These are phyloP conservation scores for Pseudomicrostroma phylloplanum DNA, from an alignment of 1,284 basidiomycete species.

Conservation along the genomic window DNA sequence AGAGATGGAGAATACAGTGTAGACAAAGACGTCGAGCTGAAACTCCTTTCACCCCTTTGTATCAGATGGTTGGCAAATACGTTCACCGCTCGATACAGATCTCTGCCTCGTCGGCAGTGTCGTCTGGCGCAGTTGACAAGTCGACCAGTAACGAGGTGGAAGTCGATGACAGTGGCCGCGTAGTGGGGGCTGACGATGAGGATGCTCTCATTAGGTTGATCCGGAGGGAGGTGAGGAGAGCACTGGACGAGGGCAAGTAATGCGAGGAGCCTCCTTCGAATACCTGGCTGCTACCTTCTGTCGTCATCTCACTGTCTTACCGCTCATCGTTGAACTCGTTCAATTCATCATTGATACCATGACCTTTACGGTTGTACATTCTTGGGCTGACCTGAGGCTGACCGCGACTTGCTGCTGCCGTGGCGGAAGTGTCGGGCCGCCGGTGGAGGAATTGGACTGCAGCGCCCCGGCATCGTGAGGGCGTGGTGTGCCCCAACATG, in stretches of 20 bases:
- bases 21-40: not conserved
- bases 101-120: not conserved
- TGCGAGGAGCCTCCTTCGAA: too few species aligned
- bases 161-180: not conserved
- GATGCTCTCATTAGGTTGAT: constrained; percentile 4
- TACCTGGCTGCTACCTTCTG: too few species aligned
- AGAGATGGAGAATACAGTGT: not conserved
- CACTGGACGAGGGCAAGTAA: constrained; percentile 3
- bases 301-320: too few species aligned
- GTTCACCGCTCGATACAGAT: constrained; percentile 27
- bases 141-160: not conserved
- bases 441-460: too few species aligned
- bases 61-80: constrained; percentile 48
- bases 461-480: too few species aligned
- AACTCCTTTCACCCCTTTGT: not conserved
- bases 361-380: too few species aligned
- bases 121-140: not conserved
- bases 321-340: too few species aligned
- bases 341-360: too few species aligned
- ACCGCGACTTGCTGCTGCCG: too few species aligned
- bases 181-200: not conserved
- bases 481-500: too few species aligned
- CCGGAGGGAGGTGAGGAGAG: constrained; percentile 3
- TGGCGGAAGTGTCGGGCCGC: too few species aligned
- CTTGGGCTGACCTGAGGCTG: too few species aligned